phyloP scores from a whole-genome alignment of 1,284 basidiomycete genomes.

The Gomphus bonarii region DNA sequence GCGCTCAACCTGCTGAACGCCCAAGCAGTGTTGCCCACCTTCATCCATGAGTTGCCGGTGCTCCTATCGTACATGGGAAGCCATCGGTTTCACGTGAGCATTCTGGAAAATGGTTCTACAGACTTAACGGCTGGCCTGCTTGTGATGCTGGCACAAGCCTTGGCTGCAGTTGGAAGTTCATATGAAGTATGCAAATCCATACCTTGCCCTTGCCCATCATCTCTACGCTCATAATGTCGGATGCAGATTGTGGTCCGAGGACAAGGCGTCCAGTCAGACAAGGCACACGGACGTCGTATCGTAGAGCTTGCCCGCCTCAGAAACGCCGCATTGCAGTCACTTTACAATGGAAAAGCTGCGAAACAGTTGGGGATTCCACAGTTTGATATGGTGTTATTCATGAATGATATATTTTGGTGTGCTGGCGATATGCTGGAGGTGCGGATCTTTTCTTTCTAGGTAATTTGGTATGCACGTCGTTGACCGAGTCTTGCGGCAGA shows the following conservation, averaged over 20 bases:
- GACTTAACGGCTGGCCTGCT: constrained; percentile 19
- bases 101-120: constrained; percentile 21
- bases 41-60: constrained; percentile 16
- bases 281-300: constrained; percentile 20
- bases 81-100: constrained; percentile 16
- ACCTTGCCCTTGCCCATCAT: too few relatives aligned
- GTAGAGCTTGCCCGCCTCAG: constrained; percentile 28
- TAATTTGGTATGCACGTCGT: too few relatives aligned
- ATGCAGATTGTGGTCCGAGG: background rate
- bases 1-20: background rate
- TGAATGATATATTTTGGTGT: constrained; percentile 32
- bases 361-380: constrained; percentile 11
- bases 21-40: constrained; percentile 17
- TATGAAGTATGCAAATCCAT: too few relatives aligned
- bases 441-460: background rate
- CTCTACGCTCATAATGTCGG: too few relatives aligned
- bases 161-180: too few relatives aligned
- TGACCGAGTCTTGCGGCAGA: background rate
- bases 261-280: background rate
- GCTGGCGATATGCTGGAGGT: constrained; percentile 30
- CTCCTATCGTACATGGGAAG: constrained; percentile 16
- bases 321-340: constrained; percentile 27
- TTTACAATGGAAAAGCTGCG: constrained; percentile 18
- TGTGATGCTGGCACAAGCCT: constrained; percentile 6
- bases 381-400: constrained; percentile 27